These are phyloP conservation scores for Oldenlandia corymbosa DNA, from an alignment of 257 asterid species.

Conservation along the genomic window DNA sequence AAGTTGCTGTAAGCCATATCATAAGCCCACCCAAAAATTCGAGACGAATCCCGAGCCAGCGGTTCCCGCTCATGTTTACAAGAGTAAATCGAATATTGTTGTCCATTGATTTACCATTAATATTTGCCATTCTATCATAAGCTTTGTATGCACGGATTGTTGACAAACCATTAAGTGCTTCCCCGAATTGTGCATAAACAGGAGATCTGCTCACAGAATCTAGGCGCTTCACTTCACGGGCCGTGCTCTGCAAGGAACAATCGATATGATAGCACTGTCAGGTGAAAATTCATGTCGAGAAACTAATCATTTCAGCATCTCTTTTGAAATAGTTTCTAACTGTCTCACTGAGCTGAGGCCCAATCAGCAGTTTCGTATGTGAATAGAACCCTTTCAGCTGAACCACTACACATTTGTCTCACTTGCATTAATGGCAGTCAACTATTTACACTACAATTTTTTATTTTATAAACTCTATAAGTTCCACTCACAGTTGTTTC, in stretches of 20 bases:
- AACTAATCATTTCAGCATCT: not conserved
- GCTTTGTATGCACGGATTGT: slow-evolving; percentile 97
- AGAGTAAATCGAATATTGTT: slow-evolving; percentile 81
- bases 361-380: not conserved
- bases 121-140: slow-evolving; percentile 78
- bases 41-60: slow-evolving; percentile 91
- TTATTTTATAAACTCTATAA: too few relatives aligned
- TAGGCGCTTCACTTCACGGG: slow-evolving; percentile 92
- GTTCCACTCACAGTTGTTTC: not conserved
- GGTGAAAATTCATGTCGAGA: not conserved
- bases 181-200: slow-evolving; percentile 97
- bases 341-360: slow-evolving; percentile 1
- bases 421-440: not conserved
- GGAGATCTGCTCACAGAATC: slow-evolving; percentile 92
- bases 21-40: slow-evolving; percentile 92
- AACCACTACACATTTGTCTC: too few relatives aligned
- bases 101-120: slow-evolving; percentile 91
- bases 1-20: slow-evolving; percentile 97
- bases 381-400: not conserved
- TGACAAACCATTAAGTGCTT: slow-evolving; percentile 83
- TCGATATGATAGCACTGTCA: not conserved
- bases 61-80: slow-evolving; percentile 83
- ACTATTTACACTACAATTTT: too few relatives aligned
- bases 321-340: not conserved
- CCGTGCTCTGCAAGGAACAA: slow-evolving; percentile 66